phyloP scores from a whole-genome alignment of 495 filamentous ascomycete species.

The Lasiosphaeria miniovina region DNA sequence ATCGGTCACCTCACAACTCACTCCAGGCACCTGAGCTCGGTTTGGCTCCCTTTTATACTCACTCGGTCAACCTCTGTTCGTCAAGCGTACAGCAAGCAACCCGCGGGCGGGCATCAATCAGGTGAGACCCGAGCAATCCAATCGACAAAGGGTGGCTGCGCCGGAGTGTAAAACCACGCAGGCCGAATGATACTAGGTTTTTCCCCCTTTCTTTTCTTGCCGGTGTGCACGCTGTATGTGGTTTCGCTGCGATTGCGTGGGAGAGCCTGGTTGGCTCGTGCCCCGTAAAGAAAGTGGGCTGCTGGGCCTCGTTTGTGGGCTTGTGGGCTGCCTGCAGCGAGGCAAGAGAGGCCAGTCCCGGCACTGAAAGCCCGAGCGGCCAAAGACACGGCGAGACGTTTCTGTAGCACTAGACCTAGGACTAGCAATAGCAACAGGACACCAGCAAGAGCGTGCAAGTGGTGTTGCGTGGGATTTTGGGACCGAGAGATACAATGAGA shows the following conservation, averaged over 20 bases:
- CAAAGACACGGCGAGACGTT: too few species aligned
- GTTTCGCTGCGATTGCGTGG: slow-evolving; percentile 13
- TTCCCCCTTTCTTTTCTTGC: background rate
- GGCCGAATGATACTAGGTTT: background rate
- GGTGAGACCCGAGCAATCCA: background rate
- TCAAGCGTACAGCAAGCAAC: too few species aligned
- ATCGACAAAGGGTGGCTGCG: background rate
- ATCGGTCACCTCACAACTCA: too few species aligned
- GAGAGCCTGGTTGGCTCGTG: slow-evolving; percentile 25
- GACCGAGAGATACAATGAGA: too few species aligned
- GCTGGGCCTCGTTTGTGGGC: slow-evolving; percentile 4
- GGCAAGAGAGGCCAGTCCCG: slow-evolving; percentile 1
- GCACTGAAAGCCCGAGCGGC: background rate
- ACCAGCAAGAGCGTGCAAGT: too few species aligned
- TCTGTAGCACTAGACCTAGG: too few species aligned
- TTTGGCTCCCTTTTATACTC: too few species aligned
- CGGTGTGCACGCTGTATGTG: background rate
- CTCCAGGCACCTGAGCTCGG: too few species aligned
- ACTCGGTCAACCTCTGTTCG: too few species aligned
- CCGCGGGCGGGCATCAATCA: background rate
- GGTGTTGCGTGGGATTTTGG: too few species aligned
- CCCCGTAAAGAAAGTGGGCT: slow-evolving; percentile 9
- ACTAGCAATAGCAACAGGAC: too few species aligned
- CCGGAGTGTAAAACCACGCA: background rate
- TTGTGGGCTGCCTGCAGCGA: slow-evolving; percentile 4